Conservation (phyloP, 345 rosid genomes). For the Eucalyptus polyanthemos region DNA sequence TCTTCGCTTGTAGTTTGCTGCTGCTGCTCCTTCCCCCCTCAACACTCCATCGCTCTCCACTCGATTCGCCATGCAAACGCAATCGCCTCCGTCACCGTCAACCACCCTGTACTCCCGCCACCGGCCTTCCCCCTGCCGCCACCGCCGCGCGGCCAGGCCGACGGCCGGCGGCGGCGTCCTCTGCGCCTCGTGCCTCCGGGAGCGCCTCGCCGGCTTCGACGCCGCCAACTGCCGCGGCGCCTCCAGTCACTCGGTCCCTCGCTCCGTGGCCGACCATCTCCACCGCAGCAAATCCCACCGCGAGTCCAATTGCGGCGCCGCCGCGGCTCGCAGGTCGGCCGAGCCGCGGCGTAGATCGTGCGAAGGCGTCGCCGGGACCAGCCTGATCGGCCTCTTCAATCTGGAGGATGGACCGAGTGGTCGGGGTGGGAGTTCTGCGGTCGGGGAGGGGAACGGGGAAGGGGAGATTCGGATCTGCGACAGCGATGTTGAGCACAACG, state of each 20-base stretch:
- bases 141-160: conserved; percentile 27
- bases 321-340: background rate
- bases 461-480: background rate
- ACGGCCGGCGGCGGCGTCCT: conserved; percentile 40
- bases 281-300: conserved; percentile 45
- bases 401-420: conserved; percentile 1
- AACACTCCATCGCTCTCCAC: background rate
- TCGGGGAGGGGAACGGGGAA: background rate
- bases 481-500: background rate
- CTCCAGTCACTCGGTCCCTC: conserved; percentile 4
- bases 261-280: conserved; percentile 7
- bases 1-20: background rate
- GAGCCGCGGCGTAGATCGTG: conserved; percentile 53
- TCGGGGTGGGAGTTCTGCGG: background rate
- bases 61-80: background rate
- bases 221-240: background rate
- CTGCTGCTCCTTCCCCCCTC: background rate
- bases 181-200: conserved; percentile 74
- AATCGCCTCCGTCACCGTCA: background rate
- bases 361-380: conserved; percentile 20
- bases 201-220: conserved; percentile 58
- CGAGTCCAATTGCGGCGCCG: conserved; percentile 1
- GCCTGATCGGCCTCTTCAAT: conserved; percentile 24
- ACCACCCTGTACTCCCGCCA: conserved; percentile 24
- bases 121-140: conserved; percentile 42